Evolutionary conservation across 2,329 filamentous ascomycete genomes (phyloP), one percentile per base, ranked within the genome.

Genomic region (Cryphonectria naterciae): DNA sequence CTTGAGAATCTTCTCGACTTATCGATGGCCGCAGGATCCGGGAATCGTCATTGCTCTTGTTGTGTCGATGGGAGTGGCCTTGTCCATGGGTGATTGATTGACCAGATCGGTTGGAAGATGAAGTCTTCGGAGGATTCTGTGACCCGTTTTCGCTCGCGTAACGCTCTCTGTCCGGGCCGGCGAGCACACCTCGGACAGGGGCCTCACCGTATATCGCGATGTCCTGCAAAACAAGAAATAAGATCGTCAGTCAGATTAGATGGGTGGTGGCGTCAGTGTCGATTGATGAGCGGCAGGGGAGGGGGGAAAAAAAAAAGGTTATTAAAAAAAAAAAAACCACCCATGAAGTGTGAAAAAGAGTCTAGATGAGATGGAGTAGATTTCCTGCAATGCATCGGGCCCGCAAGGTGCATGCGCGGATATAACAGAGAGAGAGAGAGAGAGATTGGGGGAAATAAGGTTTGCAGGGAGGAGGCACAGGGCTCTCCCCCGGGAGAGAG

Each of bases 161-260:
- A 74, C 92, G 90, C 72, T 92, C 88, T 78, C 88, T 89, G 80
- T 94, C 92, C 61, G 89, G 88, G 15, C 91, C 90, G 56, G 88
- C 89, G 73, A 93, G 88, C 72, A 88, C 89, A 75, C 91, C 87
- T 77, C 91, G 88, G 68, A 95, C 90, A 41, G 92, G 93, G 61
- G 92, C 92, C 80, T 94, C 92, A 72, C 92, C 93, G 82, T 91
- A 93, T 74, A 90, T 88, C 62, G 88, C 89, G 77, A 94, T 93
- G 78, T 95, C 92, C 89, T 92, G 77, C 41, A 54, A n/a, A 49
- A 32, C 66, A 49, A 54, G 43, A 65, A 49, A 46, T 49, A 58
- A 41, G 46, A 61, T 65, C 49, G 63, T 73, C 65, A 73, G 71
- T 65, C 60, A 46, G 61, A 41, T 46, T n/a, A 68, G 66, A 28